These are phyloP conservation scores for Neopestalotiopsis clavispora DNA, from an alignment of 2,329 filamentous ascomycete genomes.

Conservation along the genomic window DNA sequence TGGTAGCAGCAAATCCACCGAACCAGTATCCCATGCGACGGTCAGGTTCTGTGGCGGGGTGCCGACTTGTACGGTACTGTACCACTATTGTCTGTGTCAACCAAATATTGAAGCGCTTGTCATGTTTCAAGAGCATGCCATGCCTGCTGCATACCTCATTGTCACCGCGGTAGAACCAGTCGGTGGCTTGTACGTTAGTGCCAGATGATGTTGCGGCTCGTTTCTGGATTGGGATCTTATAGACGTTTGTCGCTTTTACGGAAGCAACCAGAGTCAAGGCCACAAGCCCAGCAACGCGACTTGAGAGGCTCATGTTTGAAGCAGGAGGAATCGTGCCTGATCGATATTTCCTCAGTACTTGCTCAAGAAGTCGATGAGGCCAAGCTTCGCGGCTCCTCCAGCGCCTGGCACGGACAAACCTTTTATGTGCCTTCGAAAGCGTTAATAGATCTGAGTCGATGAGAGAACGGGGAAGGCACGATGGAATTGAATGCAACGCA, in stretches of 20 bases:
- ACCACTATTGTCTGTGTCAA: slow-evolving; percentile 18
- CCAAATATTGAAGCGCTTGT: background rate
- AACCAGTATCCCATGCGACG: slow-evolving; percentile 39
- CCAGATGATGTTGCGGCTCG: background rate
- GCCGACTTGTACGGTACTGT: slow-evolving; percentile 19
- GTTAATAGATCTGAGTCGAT: background rate
- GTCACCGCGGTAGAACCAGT: slow-evolving; percentile 11
- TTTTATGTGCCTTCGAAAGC: background rate
- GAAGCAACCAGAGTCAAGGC: background rate
- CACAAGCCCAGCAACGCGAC: background rate
- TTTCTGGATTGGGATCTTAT: slow-evolving; percentile 2
- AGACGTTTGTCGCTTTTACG: slow-evolving; percentile 2
- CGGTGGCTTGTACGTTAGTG: background rate
- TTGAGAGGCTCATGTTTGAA: background rate
- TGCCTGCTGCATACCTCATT: background rate
- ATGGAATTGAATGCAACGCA: background rate
- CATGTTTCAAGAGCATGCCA: background rate
- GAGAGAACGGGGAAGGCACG: background rate
- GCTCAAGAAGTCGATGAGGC: background rate
- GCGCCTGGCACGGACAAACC: background rate
- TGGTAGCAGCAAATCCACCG: slow-evolving; percentile 33
- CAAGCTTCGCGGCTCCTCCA: background rate
- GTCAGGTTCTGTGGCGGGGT: slow-evolving; percentile 33
- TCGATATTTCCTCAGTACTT: background rate
- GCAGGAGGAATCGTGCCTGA: background rate